Evolutionary conservation across 2,329 filamentous ascomycete genomes (phyloP), one percentile per base, ranked within the genome.

Genomic region (Raffaelea arxii): DNA sequence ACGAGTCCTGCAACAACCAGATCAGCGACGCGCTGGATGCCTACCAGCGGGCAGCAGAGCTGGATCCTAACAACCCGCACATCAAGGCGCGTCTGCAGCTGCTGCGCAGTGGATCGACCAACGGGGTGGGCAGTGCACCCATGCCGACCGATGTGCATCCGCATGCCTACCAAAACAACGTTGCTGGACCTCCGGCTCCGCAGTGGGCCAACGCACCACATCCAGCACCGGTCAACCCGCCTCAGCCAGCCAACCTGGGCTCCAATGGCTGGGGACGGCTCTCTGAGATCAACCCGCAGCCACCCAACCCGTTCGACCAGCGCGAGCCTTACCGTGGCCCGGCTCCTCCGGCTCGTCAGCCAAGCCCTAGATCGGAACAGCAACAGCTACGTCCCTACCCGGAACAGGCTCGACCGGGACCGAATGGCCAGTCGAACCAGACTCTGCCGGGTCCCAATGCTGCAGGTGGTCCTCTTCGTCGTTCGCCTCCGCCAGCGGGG

Each of bases 1-100:
- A 98, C 60, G 92, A 98, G 65, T 95, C 89, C 23, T 98, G 92
- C 67, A 97, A 98, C 74, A 97, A 97, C 68, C 92, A 98, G 67
- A 95, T 94, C 49, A 87, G 82, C 44, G 92, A 98, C 70, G 92
- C 92, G 1, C 75, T 97, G 39, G 92, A 98, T 64, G 92, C 92
- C 6, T 98, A 97, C 63, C 86, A 91, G 59, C 80, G 92, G 55
- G 92, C 92, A 36, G 90, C 90, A 30, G 92, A 98, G 63, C 78
- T 98, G 53, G 92, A 98, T 61, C 91, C 92, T 0, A 74, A 72
- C 51, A 97, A 98, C 61, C 86, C 87, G 35, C 91, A 97, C 64
- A 97, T 98, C 72, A 97, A 97, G 66, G 89, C 90, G 48, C 82
- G 92, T 51, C 74, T 98, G 51, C 86, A 94, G 61, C 74, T 98